Evolutionary conservation across 345 rosid genomes (phyloP), one percentile per base, ranked within the genome.

Genomic region (Bruguiera gymnorhiza): DNA sequence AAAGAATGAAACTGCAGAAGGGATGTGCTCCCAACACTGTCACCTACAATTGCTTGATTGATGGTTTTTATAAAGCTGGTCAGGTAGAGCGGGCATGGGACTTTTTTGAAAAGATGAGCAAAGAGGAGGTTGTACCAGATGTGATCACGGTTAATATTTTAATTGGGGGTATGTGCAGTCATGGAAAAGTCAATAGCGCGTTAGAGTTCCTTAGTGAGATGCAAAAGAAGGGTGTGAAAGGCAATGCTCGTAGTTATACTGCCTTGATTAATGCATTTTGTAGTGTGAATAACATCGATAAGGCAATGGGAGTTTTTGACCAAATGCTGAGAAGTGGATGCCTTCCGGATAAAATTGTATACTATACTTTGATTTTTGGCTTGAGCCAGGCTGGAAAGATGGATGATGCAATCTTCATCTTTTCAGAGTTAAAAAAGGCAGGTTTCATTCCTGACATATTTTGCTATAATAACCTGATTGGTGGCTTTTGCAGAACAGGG

Each of bases 31-130:
- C 93, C 13, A 78, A 81, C 73, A 64, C 70, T 39, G 72, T 76
- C 39, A 89, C 96, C 29, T 88, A 89, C 77, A 92, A 84, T 80
- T 79, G 88, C 73, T 82, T 92, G 87, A 84, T 89, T 30, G 79
- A 80, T 69, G 93, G 92, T 60, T 91, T 81, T 36, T 92, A 93
- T 78, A 89, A 73, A 82, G 83, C 79, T 18, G 89, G 91, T 50
- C 83, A 81, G 73, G 75, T 89, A 60, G 91, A 87, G 70, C 86
- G 70, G 58, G 96, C 87, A 2, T 51, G 55, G 63, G 82, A 81
- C 73, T 75, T 85, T 67, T 84, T 88, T 59, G 72, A 84, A 70
- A 80, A 73, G 81, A 91, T 91, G 99, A 74, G 77, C 31, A 75
- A 79, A 15, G 87, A 79, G 6, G 82, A 81, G 66, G 65, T 86